These are phyloP conservation scores for Fagus sylvatica DNA, from an alignment of 306 rosid species.

Conservation along the genomic window DNA sequence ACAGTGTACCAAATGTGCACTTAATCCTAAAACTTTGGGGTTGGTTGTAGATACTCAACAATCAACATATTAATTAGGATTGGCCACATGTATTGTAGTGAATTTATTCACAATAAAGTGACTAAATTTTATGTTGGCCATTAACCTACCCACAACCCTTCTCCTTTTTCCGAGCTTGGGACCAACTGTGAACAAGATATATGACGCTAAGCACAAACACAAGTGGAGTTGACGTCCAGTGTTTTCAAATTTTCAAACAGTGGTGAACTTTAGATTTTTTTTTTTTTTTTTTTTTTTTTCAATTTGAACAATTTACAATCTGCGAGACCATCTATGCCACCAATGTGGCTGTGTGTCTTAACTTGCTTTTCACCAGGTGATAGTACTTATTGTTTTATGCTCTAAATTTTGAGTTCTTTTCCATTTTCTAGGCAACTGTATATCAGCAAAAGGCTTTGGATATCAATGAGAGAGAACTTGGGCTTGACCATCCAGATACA, in stretches of 20 bases:
- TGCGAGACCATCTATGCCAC: not conserved
- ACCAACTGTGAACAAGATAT: no score
- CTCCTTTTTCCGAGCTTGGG: no score
- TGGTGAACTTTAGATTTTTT: not conserved
- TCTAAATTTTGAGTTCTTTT: not conserved
- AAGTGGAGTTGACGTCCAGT: no score
- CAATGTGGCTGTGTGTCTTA: not conserved
- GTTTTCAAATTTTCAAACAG: not conserved
- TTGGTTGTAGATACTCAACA: no score
- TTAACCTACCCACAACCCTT: no score
- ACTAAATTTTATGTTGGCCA: no score
- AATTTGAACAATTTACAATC: not conserved
- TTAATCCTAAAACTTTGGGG: no score
- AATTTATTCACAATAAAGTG: no score
- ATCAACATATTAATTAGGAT: no score
- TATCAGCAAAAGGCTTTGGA: constrained; percentile 96
- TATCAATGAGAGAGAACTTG: constrained; percentile 95
- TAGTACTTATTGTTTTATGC: constrained; percentile 7
- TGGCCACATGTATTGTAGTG: no score
- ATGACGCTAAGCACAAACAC: no score
- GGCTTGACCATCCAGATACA: constrained; percentile 98
- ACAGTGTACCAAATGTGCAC: no score
- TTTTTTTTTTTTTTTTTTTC: not conserved
- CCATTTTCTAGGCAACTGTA: constrained; percentile 72
- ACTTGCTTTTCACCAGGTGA: not conserved